Evolutionary conservation across 1,284 basidiomycete species (phyloP).

Genomic region (Tilletia setariae): DNA sequence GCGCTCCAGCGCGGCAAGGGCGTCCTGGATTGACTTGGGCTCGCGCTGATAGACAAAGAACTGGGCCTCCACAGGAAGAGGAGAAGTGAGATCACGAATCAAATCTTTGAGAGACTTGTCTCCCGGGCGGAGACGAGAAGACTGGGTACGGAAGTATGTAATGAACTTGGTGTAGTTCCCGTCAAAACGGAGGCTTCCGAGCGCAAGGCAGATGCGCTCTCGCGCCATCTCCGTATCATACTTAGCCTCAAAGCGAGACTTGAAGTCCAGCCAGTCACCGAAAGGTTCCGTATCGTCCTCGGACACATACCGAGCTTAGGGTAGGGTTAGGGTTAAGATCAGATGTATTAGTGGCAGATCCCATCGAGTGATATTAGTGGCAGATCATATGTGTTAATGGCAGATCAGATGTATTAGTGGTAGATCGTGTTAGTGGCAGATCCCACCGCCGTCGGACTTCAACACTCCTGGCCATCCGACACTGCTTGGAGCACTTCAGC

Average conservation of each 20-base stretch:
- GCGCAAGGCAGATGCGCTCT: background rate
- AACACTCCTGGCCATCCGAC: background rate
- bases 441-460: no score
- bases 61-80: background rate
- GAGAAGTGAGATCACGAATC: background rate
- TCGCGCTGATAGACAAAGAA: background rate
- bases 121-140: background rate
- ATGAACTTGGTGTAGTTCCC: background rate
- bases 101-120: background rate
- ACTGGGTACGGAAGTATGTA: background rate
- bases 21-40: background rate
- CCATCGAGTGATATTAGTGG: no score
- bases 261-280: background rate
- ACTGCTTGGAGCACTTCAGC: background rate
- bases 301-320: background rate
- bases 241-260: background rate
- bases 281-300: background rate
- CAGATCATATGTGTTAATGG: no score
- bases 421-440: no score
- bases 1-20: background rate
- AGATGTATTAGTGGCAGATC: no score
- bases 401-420: no score
- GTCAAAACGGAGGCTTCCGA: background rate
- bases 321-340: no score
- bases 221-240: background rate